phyloP scores from a whole-genome alignment of 306 rosid species.

The Cucurbita maxima region DNA sequence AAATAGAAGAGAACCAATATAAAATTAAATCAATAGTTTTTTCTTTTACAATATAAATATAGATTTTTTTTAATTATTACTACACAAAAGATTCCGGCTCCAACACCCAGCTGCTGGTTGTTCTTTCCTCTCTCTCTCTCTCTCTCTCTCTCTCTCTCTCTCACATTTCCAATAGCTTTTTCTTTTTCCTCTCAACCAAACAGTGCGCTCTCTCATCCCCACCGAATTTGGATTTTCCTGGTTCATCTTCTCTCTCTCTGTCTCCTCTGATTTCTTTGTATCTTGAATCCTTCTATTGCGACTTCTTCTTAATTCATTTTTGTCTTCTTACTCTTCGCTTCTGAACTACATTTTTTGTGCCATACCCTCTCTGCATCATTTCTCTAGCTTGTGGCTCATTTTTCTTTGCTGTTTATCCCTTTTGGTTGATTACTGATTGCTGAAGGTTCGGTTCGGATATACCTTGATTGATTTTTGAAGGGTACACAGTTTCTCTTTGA shows the following conservation, averaged over 20 bases:
- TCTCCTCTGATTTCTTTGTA: not conserved
- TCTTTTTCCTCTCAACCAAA: slow-evolving; percentile 14
- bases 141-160: slow-evolving; percentile 8
- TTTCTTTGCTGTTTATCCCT: not conserved
- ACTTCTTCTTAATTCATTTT: not conserved
- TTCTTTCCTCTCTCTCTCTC: slow-evolving; percentile 9
- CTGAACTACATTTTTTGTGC: not conserved
- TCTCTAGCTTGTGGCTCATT: not conserved
- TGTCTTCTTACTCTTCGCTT: not conserved
- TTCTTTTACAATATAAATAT: too few relatives aligned
- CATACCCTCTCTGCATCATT: not conserved
- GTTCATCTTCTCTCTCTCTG: slow-evolving; percentile 9
- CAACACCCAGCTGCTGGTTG: slow-evolving; percentile 13
- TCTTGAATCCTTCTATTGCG: not conserved
- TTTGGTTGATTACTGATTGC: not conserved
- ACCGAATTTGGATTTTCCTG: slow-evolving; percentile 11
- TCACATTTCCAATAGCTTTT: slow-evolving; percentile 13
- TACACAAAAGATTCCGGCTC: slow-evolving; percentile 15
- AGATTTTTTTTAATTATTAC: not conserved
- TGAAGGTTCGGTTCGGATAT: not conserved
- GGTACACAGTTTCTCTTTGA: slow-evolving; percentile 12
- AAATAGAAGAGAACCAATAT: too few relatives aligned
- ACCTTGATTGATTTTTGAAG: not conserved
- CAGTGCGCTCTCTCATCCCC: slow-evolving; percentile 1
- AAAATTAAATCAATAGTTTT: too few relatives aligned